These are phyloP conservation scores for Neodidymelliopsis sp. DNA, from an alignment of 2,329 filamentous ascomycete genomes.

Conservation along the genomic window DNA sequence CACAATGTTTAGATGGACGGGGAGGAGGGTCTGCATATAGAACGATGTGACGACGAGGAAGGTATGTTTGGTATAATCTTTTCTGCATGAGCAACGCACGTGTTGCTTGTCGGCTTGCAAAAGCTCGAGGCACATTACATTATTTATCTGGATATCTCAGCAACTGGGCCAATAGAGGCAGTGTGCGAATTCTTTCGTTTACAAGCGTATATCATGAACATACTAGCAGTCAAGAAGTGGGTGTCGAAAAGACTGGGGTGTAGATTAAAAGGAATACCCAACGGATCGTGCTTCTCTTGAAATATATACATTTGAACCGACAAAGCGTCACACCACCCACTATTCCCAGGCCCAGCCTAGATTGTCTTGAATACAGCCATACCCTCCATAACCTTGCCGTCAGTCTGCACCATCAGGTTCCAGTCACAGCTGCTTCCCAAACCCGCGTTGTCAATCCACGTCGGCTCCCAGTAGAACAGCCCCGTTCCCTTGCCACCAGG, in stretches of 20 bases:
- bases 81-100: slow-evolving; percentile 3
- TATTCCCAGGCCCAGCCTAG: no score
- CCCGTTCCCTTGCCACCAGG: slow-evolving; percentile 61
- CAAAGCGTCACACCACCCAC: no score
- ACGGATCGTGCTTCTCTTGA: no score
- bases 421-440: slow-evolving; percentile 71
- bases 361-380: slow-evolving; percentile 63
- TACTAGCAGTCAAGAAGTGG: not conserved
- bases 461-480: slow-evolving; percentile 78
- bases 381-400: slow-evolving; percentile 64
- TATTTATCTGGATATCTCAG: not conserved
- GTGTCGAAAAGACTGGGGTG: not conserved
- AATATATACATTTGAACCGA: no score
- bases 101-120: no score
- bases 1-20: not conserved
- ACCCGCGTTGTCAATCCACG: slow-evolving; percentile 71
- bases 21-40: slow-evolving; percentile 5
- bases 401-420: slow-evolving; percentile 67
- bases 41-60: not conserved
- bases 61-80: not conserved
- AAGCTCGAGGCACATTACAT: no score
- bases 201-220: slow-evolving; percentile 1
- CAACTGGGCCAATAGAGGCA: no score
- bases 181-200: slow-evolving; percentile 11
- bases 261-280: slow-evolving; percentile 16